Evolutionary conservation across 306 rosid species (phyloP).

Genomic region (Macrotyloma uniflorum): DNA sequence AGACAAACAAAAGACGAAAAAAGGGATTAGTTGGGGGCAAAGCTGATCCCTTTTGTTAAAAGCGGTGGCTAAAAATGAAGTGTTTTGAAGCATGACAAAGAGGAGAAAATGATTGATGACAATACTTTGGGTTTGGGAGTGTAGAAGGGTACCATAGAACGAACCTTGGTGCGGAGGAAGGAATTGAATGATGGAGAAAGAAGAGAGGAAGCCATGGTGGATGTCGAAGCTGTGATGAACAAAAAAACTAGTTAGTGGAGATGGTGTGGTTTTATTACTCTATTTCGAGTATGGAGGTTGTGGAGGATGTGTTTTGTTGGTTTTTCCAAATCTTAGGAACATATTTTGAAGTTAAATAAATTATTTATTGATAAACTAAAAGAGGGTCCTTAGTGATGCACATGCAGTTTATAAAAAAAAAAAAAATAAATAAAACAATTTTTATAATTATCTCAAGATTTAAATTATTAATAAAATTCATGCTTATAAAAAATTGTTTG

Average conservation of each 20-base stretch:
- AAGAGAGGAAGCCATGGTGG: constrained; percentile 61
- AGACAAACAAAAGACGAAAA: background rate
- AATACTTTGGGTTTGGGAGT: background rate
- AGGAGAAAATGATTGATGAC: background rate
- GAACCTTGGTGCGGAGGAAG: constrained; percentile 56
- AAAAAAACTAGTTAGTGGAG: background rate
- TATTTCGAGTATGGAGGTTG: too few relatives aligned
- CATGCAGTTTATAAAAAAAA: too few relatives aligned
- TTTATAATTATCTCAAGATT: too few relatives aligned
- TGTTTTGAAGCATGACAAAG: background rate
- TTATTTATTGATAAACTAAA: too few relatives aligned
- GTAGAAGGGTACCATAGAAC: background rate
- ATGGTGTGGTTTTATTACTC: background rate
- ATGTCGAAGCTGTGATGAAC: background rate
- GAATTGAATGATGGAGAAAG: constrained; percentile 52
- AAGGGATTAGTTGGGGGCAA: background rate
- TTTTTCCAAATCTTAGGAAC: background rate
- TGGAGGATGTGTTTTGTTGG: background rate
- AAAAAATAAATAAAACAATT: too few relatives aligned
- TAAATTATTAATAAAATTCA: too few relatives aligned
- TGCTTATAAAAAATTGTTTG: too few relatives aligned
- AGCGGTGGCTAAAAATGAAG: constrained; percentile 11
- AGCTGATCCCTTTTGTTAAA: constrained; percentile 18
- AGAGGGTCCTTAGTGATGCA: too few relatives aligned
- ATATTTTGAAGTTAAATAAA: background rate